Conservation (phyloP, 1,284 basidiomycete species). For the Apiotrichum sp. region DNA sequence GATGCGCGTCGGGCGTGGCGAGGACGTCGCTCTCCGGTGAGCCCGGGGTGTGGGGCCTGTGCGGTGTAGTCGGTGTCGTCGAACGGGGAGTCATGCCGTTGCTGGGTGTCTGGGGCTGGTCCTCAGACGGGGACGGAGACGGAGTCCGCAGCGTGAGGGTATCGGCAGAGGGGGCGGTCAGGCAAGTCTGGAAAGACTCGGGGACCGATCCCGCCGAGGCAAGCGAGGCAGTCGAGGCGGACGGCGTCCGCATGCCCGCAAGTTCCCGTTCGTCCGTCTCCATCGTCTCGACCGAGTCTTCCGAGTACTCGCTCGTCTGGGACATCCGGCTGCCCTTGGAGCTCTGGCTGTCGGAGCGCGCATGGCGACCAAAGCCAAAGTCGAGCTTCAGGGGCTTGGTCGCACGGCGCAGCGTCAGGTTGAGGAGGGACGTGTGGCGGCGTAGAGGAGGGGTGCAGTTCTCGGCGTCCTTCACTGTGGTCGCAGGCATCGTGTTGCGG, state of each 20-base stretch:
- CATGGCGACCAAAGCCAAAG: background rate
- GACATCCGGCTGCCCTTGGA: background rate
- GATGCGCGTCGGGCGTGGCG: background rate
- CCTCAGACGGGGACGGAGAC: background rate
- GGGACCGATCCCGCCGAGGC: background rate
- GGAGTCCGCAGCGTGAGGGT: background rate
- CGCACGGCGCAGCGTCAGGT: background rate
- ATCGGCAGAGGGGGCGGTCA: background rate
- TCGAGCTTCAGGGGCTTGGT: background rate
- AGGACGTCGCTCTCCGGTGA: background rate
- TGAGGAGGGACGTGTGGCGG: background rate
- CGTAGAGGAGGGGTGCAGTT: background rate
- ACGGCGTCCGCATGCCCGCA: too few species aligned
- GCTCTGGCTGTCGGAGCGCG: background rate
- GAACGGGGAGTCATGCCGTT: background rate
- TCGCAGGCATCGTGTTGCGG: too few species aligned
- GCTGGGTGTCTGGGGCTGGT: background rate
- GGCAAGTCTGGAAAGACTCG: background rate
- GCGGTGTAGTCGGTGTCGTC: background rate
- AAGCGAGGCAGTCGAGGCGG: background rate
- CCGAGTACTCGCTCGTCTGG: background rate
- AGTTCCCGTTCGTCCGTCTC: background rate
- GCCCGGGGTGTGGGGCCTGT: background rate
- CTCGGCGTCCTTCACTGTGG: background rate
- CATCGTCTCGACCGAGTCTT: background rate